phyloP scores from a whole-genome alignment of 495 filamentous ascomycete species.

The Cercophora scortea region DNA sequence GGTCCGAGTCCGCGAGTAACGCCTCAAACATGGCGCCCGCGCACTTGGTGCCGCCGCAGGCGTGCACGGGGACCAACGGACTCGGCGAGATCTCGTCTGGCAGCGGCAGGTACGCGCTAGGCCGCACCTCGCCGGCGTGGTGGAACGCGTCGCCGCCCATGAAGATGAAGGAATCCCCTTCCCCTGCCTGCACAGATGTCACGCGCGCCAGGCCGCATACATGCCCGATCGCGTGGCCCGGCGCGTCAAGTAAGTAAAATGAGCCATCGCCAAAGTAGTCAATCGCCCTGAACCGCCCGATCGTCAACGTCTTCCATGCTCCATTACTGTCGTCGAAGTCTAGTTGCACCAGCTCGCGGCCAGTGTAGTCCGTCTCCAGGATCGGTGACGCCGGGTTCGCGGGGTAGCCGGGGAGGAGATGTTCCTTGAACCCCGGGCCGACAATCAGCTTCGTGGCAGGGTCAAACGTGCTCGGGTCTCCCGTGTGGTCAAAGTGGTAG shows the following conservation, averaged over 20 bases:
- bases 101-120: constrained; percentile 40
- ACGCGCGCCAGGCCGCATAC: constrained; percentile 48
- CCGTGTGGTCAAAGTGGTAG: constrained; percentile 55
- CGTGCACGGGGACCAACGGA: constrained; percentile 17
- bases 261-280: constrained; percentile 58
- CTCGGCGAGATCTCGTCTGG: constrained; percentile 29
- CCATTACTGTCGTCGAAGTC: constrained; percentile 23
- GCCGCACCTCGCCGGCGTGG: constrained; percentile 45
- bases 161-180: constrained; percentile 36
- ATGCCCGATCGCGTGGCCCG: constrained; percentile 52
- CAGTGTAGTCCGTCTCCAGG: constrained; percentile 37
- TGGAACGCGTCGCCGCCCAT: constrained; percentile 51
- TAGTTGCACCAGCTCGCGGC: constrained; percentile 35
- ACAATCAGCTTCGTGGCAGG: constrained; percentile 43
- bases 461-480: constrained; percentile 45
- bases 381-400: constrained; percentile 28
- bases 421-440: constrained; percentile 47
- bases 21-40: constrained; percentile 33
- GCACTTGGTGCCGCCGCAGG: constrained; percentile 14
- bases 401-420: constrained; percentile 44
- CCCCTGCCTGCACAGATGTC: constrained; percentile 14
- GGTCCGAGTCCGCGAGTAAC: constrained; percentile 15
- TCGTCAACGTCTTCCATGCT: constrained; percentile 17
- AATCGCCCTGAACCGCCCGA: constrained; percentile 43
- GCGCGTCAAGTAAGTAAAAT: constrained; percentile 49